A percentile compares a stretch with the other conserved stretches of the same genome.
Evolutionary conservation across 441 rosid species (phyloP).

Genomic region (Flueggea neowawraea): DNA sequence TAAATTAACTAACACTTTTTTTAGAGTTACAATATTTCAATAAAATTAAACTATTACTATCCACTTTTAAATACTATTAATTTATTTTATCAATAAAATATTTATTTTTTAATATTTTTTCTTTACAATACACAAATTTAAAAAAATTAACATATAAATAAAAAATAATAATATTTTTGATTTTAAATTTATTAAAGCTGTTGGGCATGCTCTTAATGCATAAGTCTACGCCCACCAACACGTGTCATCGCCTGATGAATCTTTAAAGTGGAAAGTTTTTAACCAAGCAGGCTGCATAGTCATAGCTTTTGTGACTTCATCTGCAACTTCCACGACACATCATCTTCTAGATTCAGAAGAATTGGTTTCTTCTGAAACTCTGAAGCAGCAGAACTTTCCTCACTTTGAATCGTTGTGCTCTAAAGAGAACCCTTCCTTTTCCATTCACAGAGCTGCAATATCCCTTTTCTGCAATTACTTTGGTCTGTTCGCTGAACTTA

Average conservation of each 20-base stretch:
- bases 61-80: too few relatives aligned
- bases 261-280: constrained; percentile 17
- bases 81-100: too few relatives aligned
- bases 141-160: too few relatives aligned
- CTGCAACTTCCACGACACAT: constrained; percentile 1
- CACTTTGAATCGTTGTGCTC: constrained; percentile 43
- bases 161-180: too few relatives aligned
- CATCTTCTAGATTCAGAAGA: constrained; percentile 18
- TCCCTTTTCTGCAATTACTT: constrained; percentile 25
- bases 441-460: constrained; percentile 34
- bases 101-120: too few relatives aligned
- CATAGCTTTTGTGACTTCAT: constrained; percentile 41
- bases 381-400: constrained; percentile 10
- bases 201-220: too few relatives aligned
- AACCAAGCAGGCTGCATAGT: constrained; percentile 11
- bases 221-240: constrained; percentile 25
- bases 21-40: too few relatives aligned
- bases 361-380: constrained; percentile 28
- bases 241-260: constrained; percentile 1
- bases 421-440: constrained; percentile 28
- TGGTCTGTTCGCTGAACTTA: constrained; percentile 26
- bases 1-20: too few relatives aligned
- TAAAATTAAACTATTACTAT: too few relatives aligned
- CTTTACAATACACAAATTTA: too few relatives aligned
- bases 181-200: too few relatives aligned